Evolutionary conservation across 495 filamentous ascomycete genomes (phyloP).

Genomic region (Aspergillus affinis): DNA sequence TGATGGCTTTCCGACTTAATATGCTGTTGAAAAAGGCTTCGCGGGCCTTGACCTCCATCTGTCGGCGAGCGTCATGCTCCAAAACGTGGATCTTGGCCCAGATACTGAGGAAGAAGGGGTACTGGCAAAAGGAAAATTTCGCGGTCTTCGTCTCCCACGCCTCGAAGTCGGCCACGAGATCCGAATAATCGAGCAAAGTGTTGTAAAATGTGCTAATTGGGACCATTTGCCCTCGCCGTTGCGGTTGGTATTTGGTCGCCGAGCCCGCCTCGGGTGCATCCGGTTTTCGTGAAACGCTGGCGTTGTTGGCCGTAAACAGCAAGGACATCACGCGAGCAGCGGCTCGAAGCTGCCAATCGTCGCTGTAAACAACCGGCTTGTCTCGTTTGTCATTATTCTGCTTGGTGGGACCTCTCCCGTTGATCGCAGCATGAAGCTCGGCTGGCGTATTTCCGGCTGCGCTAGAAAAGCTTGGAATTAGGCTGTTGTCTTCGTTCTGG

Average conservation of each 20-base stretch:
- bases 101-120: conserved; percentile 91
- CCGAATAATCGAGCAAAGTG: conserved; percentile 77
- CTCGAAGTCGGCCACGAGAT: conserved; percentile 86
- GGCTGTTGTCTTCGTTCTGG: conserved; percentile 57
- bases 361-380: conserved; percentile 64
- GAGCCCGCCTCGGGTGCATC: conserved; percentile 27
- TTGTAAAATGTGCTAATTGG: conserved; percentile 88
- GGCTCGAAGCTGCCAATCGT: conserved; percentile 90
- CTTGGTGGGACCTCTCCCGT: conserved; percentile 52
- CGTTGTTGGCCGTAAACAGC: conserved; percentile 80
- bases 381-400: conserved; percentile 39
- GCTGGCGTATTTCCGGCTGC: conserved; percentile 60
- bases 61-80: conserved; percentile 84
- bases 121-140: conserved; percentile 90
- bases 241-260: conserved; percentile 39
- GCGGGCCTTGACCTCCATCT: conserved; percentile 88
- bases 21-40: conserved; percentile 93
- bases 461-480: conserved; percentile 70
- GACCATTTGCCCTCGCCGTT: conserved; percentile 61
- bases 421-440: conserved; percentile 79
- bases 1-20: conserved; percentile 67
- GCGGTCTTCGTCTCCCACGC: conserved; percentile 75
- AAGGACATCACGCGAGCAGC: conserved; percentile 79
- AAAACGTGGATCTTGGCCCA: conserved; percentile 92
- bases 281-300: conserved; percentile 35